Evolutionary conservation across 495 filamentous ascomycete species (phyloP), one percentile per base, ranked within the genome.

Genomic region (Aspergillus wentii): DNA sequence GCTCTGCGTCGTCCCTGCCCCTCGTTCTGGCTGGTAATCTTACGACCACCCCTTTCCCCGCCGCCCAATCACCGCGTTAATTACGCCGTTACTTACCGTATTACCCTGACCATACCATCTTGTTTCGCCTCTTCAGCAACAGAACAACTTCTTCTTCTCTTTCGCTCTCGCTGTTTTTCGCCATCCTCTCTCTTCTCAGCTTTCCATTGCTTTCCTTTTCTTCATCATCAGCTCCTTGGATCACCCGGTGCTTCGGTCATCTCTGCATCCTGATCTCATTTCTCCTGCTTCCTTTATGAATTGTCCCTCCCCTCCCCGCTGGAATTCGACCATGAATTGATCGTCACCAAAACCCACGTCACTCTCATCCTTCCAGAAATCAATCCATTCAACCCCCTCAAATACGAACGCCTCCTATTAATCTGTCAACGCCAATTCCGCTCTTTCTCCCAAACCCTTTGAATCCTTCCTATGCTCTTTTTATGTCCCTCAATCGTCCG

Each of bases 181-280:
- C n/a, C n/a, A n/a, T n/a, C n/a, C n/a, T n/a, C n/a, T n/a, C n/a
- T n/a, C n/a, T n/a, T n/a, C n/a, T n/a, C n/a, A n/a, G n/a, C n/a
- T n/a, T n/a, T n/a, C n/a, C n/a, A n/a, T n/a, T n/a, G n/a, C n/a
- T n/a, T n/a, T n/a, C n/a, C n/a, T n/a, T 41, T n/a, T 25, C 28
- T 21, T 36, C 34, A 36, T 36, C 34, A 21, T 21, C 26, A 46
- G 35, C 38, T 39, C 18, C 19, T 6, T 15, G 19, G 17, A 17
- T 21, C 26, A 11, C 17, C 3, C 15, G n/a, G n/a, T n/a, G n/a
- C 16, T 19, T 11, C 28, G 27, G 8, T 44, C 35, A 52, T 50
- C 32, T 19, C 29, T 34, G 28, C 30, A 29, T 34, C 46, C 41
- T 41, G 35, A 56, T 48, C 50, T 52, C 43, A 46, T 35, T 49